Base-by-base conservation (phyloP, 148 eudicot genomes). In the Oxyria digyna region DNA sequence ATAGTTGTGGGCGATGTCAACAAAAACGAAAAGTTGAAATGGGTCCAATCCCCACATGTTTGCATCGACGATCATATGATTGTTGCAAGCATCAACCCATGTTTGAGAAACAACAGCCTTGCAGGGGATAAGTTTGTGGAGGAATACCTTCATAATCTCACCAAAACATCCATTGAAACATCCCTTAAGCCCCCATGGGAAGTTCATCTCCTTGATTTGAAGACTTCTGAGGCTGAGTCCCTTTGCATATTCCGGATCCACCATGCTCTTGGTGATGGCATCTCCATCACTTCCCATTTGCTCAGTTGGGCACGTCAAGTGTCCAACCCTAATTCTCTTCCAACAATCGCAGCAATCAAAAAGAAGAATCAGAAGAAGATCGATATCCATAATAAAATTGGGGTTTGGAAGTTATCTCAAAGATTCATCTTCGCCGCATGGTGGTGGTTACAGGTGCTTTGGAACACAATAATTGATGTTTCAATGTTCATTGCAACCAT, bases 221-320 rank as follows among this genome's bases (percentile, higher is more conserved):
- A 64, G 42, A 64, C 67, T 32, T 64, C 67, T 14, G 26, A 64
- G 26, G 42, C 42, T 1, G 24, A 64, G 24, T 32, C 42, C 23
- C 4, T 64, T 17, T 33, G 40, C 21, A 64, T 33, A 33, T 15
- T 64, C 15, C 42, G 43, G 12, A 33, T 64, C 26, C 68, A 64
- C 42, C 68, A 64, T 13, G 35, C 68, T 64, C 24, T 64, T 35
- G 68, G 68, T 2, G 68, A 64, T 17, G 68, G 67, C 1, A 32
- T 64, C 6, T 64, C 67, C 6, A 1, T 64, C 29, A n/a, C 26
- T 33, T 64, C 67, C 12, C 42, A 32, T 2, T 0, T 64, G 12
- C 24, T 64, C 7, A 42, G 42, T 18, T 64, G 42, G 23, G n/a
- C 67, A 6, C 67, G 67, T 14, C 40, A 64, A 32, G 42, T 64